Base-by-base conservation (phyloP, 176 grass and related monocot genomes). In the Eleusine indica region DNA sequence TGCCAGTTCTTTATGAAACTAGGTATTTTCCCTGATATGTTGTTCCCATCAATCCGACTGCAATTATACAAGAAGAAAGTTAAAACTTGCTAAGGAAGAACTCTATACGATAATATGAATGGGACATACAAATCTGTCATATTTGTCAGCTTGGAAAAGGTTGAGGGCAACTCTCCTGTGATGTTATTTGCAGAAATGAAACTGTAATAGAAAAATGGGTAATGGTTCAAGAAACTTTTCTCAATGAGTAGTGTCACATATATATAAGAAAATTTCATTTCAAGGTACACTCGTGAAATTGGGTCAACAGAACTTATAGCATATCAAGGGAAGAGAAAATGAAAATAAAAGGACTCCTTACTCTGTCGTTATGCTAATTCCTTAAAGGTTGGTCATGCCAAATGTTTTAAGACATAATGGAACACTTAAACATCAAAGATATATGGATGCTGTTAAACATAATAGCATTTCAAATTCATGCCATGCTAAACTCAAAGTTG, bases 131-230 rank as follows among this genome's bases (percentile, higher is more conserved):
- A 90, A 89, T 95, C 90, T 60, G 93, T 92, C 85, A 95, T 70
- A 61, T 92, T 92, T 86, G 85, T 90, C 57, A 95, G 90, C 70
- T 58, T 92, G 78, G 90, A 79, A 86, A 95, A 88, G 74, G 93
- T 95, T 78, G 84, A 84, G 32, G 93, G 88, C 87, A 92, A 88
- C 82, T 95, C 93, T 81, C 93, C 93, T 88, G 79, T 95, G 90
- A 95, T 90, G 66, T 92, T 86, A 92, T 95, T 95, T 66, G 90
- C 90, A 86, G 93, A 92, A 87, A 95, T 92, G 85, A 95, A 95
- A 92, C 90, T 95, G 90, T 73, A 90, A 86, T 74, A 82, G 71
- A 81, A 88, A 77, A 91, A 81, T 39, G 73, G 85, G 70, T 64
- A 87, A 84, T 76, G 51, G 53, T 84, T 90, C 75, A 75, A 80